Percentiles rank a stretch among this genome's conserved stretches.
These are phyloP conservation scores for Cryptomeria japonica DNA, from an alignment of 75 land plant species.

Conservation along the genomic window DNA sequence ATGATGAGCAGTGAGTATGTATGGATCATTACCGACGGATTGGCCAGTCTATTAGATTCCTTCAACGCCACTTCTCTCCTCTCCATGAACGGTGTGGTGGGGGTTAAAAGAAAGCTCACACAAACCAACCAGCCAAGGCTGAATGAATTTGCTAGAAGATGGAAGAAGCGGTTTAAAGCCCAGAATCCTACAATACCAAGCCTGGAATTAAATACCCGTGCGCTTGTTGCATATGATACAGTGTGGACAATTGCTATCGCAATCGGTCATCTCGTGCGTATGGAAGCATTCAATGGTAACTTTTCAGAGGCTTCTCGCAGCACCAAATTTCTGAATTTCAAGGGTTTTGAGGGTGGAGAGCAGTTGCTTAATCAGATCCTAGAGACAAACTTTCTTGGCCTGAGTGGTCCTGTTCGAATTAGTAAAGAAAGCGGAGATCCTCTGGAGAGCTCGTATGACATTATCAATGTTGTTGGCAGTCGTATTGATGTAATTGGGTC, in stretches of 20 bases:
- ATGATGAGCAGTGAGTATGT: no score
- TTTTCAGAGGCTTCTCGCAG: neutral
- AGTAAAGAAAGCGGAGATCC: slow-evolving; percentile 4
- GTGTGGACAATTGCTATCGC: slow-evolving; percentile 19
- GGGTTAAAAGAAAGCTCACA: neutral
- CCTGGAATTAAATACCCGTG: slow-evolving; percentile 11
- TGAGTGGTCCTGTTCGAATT: slow-evolving; percentile 6
- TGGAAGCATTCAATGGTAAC: slow-evolving; percentile 13
- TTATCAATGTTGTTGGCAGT: slow-evolving; percentile 16
- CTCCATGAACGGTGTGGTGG: neutral
- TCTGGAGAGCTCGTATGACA: slow-evolving; percentile 4
- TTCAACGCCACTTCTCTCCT: neutral
- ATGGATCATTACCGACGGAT: no score
- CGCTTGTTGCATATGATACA: slow-evolving; percentile 29
- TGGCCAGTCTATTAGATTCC: no score
- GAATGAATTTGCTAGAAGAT: no score
- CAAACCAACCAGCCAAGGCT: no score
- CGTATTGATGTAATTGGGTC: no score
- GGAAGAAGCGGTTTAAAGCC: neutral
- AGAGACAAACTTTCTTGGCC: slow-evolving; percentile 17
- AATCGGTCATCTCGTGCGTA: slow-evolving; percentile 10
- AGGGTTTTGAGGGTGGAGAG: slow-evolving; percentile 16
- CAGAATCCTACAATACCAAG: neutral
- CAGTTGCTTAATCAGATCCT: neutral
- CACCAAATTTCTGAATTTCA: neutral